Conservation (phyloP, 148 eudicot species). For the Drosera capensis region DNA sequence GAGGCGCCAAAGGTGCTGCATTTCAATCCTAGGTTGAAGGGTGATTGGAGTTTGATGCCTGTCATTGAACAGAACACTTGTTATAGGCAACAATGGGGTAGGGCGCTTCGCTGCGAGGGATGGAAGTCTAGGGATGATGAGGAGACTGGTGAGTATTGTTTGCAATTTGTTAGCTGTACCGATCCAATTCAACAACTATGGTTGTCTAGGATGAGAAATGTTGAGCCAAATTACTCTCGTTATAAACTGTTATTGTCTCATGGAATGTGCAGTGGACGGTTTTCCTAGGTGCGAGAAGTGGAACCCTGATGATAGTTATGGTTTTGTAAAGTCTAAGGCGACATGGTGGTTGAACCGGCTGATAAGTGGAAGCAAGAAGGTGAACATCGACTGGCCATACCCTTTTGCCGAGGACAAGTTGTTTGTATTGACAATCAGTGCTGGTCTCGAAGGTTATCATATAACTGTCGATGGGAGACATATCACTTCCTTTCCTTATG, state of each 20-base stretch:
- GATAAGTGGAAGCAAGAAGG: conserved; percentile 54
- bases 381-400: conserved; percentile 68
- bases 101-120: conserved; percentile 65
- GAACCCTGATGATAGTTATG: conserved; percentile 56
- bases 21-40: conserved; percentile 79
- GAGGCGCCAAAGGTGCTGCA: conserved; percentile 82
- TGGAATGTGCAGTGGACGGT: conserved; percentile 41
- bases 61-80: conserved; percentile 89
- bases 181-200: too few relatives aligned
- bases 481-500: conserved; percentile 76
- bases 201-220: too few relatives aligned
- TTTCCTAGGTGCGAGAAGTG: conserved; percentile 66
- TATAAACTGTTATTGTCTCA: background rate
- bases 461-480: conserved; percentile 76
- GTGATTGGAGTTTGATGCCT: conserved; percentile 87
- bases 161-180: too few relatives aligned
- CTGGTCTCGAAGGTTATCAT: conserved; percentile 84
- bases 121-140: conserved; percentile 58
- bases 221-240: background rate
- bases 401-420: conserved; percentile 73
- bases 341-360: conserved; percentile 72
- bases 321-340: conserved; percentile 44
- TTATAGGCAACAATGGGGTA: conserved; percentile 85
- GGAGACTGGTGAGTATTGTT: conserved; percentile 77
- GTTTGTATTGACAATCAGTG: conserved; percentile 66